Base-by-base conservation (phyloP, 306 rosid species). In the Quercus engelmannii region DNA sequence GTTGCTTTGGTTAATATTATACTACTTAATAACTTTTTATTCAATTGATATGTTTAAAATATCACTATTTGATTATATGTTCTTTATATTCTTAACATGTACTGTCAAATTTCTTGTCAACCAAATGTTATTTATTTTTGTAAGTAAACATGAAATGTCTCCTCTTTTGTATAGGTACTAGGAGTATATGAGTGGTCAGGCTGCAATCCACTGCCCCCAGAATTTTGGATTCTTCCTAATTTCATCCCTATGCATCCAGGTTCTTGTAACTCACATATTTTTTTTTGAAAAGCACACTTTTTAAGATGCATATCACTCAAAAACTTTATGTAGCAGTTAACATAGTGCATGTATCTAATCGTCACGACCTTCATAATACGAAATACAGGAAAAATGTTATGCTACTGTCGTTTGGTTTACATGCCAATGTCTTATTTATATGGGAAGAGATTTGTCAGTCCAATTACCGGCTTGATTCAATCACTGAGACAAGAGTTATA, bases 161-260 rank as follows among this genome's bases (percentile, higher is more conserved):
- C 68, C 26, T 8, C 9, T 13, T 15, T 23, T n/a, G 11, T 17
- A 3, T 38, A 81, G 88, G 88, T 88, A 46, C 89, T 92, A 6
- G 97, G 97, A 59, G 76, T 86, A 17, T 92, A 85, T 79, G 97
- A 92, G 55, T 90, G 97, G 97, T 68, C 73, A 31, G 97, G 97
- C 51, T 86, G 87, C 82, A 92, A 90, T 71, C 94, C 97, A 63
- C 75, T 90, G 73, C 94, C 94, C 33, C 94, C 92, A 2, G 97
- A 90, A 79, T 85, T 92, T 10, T 92, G 94, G 97, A 81, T 92
- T 84, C 80, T 92, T 14, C 94, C 94, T 23, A 73, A 77, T 19
- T 52, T 71, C 56, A 35, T 12, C 11, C 90, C 94, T 20, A 30
- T 88, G 76, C 92, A 91, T 88, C 94, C 94, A 79, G 89, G 92